Base-by-base conservation (phyloP, 169 alveolate species). In the Plasmodium knowlesi region DNA sequence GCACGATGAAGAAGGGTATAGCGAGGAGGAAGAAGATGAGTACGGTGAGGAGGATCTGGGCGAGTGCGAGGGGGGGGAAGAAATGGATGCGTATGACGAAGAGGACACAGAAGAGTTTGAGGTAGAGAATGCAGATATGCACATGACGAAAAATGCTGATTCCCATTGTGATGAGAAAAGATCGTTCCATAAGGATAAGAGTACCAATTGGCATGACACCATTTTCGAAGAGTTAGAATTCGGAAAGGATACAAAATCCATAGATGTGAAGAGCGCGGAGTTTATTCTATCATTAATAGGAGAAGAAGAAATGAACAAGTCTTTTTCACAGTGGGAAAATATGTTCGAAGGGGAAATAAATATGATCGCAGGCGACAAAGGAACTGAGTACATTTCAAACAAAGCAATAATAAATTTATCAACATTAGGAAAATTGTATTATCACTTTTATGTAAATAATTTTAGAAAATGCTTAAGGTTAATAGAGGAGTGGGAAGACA, bases 401-500 rank as follows among this genome's bases (percentile, higher is more conserved):
- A 67, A 37, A 25, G 94, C 83, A 12, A 78, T 88, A 54, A 9
- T 78, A 39, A 80, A 88, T 80, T 78, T 88, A 88, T 9, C 22
- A 50, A 41, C 50, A 88, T 19, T 88, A 57, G 89, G 82, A 57
- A 88, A 88, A 5, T 22, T 88, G 34, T 88, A 61, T 72, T 72
- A 12, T 61, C 43, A 57, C 67, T 54, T 88, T 57, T 88, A 88
- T 30, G n/a, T 79, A 78, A 88, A 88, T 88, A 22, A 88, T 41
- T 78, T 88, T 88, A 80, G 82, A 53, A 67, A 57, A 41, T 88
- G 89, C 22, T 88, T 88, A 88, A 43, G 46, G 39, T 19, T 88
- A 88, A 32, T 88, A 78, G 94, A 88, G 25, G 41, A 88, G 54
- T 88, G 89, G 86, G 43, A 78, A 88, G 82, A 88, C 50, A 32